Evolutionary conservation across 2,329 filamentous ascomycete species (phyloP).

Genomic region (Tolypocladium tundrense): DNA sequence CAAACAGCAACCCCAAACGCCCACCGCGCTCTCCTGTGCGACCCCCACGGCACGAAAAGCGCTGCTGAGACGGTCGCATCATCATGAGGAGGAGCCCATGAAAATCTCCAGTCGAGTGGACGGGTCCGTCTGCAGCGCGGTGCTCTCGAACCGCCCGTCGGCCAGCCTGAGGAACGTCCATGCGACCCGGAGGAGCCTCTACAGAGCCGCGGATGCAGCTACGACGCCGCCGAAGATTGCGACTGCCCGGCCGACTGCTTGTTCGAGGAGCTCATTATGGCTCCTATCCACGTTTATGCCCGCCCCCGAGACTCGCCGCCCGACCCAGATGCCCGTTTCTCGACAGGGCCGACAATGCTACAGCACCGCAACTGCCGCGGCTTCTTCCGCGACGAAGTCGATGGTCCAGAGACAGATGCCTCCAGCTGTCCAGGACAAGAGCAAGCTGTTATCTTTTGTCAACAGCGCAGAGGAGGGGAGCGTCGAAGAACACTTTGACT

Average conservation of each 20-base stretch:
- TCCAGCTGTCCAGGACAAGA: constrained; percentile 13
- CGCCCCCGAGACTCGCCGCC: constrained; percentile 10
- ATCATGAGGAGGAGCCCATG: constrained; percentile 49
- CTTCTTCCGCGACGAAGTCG: constrained; percentile 7
- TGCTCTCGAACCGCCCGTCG: constrained; percentile 36
- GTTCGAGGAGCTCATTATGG: constrained; percentile 26
- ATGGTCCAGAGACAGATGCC: constrained; percentile 4
- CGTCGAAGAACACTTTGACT: constrained; percentile 43
- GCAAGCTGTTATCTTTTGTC: constrained; percentile 43
- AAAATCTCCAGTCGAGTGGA: constrained; percentile 49
- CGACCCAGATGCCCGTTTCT: constrained; percentile 1
- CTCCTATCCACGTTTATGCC: constrained; percentile 30
- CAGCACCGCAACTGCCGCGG: constrained; percentile 14
- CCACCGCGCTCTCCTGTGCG: neutral
- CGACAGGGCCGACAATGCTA: constrained; percentile 14
- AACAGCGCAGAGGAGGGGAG: constrained; percentile 35
- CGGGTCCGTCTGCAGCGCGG: constrained; percentile 47
- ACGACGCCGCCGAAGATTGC: constrained; percentile 7
- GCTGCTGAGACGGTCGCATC: constrained; percentile 7
- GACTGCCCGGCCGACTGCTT: constrained; percentile 11
- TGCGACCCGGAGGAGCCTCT: constrained; percentile 15
- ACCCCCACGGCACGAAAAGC: neutral
- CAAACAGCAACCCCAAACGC: neutral
- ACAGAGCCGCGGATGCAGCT: constrained; percentile 9
- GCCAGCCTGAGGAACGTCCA: constrained; percentile 12